Base-by-base conservation (phyloP, 176 grass and related monocot species). In the Carex cristatella region DNA sequence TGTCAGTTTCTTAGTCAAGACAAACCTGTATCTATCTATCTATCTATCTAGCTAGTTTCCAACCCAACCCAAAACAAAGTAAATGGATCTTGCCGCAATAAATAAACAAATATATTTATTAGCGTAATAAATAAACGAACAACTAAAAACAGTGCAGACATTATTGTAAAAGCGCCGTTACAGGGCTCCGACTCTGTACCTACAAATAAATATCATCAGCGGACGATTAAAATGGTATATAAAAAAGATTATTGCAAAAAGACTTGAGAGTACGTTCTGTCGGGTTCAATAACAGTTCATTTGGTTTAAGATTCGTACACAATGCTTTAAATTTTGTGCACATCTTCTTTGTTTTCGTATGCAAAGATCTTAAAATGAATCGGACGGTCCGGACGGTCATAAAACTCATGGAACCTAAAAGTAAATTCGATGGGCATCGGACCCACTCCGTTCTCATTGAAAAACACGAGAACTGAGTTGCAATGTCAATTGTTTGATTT, bases 1-100 rank as follows among this genome's bases (percentile, higher is more conserved):
- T 85, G 85, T 82, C 86, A 10, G 60, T 81, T 61, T 42, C 66
- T 35, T 61, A 42, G 38, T 71, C 65, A 55, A 69, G 63, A 71
- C 77, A 71, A 81, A 66, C 6, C 60, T 65, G 51, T 81, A 13
- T 81, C n/a, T 69, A 13, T 49, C 7, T 73, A 13, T 49, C 7
- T 73, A 69, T 4, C 14, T 15, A 69, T 4, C 14, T 37, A 65
- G 31, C 16, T 40, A 54, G 3, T 1, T 66, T 70, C 44, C 62
- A 69, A 27, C 10, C 40, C 10, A 69, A 69, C 10, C 40, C 10
- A 69, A 69, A 15, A 48, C 12, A 13, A 83, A 61, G 7, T 40
- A 31, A 40, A 16, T 30, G 16, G 5, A 71, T 70, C 28, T 32
- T 51, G 4, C 53, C 35, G 14, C 49, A 14, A 57, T 79, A 48